Conservation (phyloP, 768 basidiomycete species). For the Cubamyces sp. region DNA sequence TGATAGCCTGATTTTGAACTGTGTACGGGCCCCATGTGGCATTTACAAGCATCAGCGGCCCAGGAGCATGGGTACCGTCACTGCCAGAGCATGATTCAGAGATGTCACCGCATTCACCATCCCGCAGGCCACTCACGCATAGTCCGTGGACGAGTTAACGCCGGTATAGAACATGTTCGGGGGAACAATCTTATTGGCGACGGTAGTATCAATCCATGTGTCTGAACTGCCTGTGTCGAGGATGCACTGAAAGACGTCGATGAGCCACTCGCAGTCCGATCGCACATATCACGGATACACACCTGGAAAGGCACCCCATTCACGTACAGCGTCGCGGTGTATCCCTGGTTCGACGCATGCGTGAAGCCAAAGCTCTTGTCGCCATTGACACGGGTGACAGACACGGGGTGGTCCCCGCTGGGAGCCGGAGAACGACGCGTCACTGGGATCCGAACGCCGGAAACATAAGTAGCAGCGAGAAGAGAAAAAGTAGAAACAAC, state of each 20-base stretch:
- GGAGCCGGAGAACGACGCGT: background rate
- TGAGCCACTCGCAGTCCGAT: background rate
- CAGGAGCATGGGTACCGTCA: background rate
- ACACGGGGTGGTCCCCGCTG: background rate
- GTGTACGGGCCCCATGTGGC: slow-evolving; percentile 5
- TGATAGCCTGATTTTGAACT: slow-evolving; percentile 6
- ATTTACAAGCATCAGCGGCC: slow-evolving; percentile 3
- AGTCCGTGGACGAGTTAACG: background rate
- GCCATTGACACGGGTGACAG: background rate
- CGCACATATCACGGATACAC: background rate
- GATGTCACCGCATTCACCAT: no score
- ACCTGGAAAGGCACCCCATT: slow-evolving; percentile 10
- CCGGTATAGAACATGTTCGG: background rate
- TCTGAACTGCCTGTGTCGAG: slow-evolving; percentile 13
- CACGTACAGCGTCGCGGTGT: background rate
- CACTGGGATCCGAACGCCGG: background rate
- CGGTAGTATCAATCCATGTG: slow-evolving; percentile 6
- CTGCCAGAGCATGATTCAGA: background rate
- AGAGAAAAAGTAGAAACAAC: background rate
- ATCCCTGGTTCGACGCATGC: background rate
- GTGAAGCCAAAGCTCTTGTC: background rate
- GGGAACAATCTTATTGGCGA: background rate
- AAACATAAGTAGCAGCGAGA: background rate
- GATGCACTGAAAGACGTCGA: background rate
- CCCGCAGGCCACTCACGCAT: background rate